phyloP scores from a whole-genome alignment of 2,329 filamentous ascomycete genomes.

The Talaromyces pinophilus region DNA sequence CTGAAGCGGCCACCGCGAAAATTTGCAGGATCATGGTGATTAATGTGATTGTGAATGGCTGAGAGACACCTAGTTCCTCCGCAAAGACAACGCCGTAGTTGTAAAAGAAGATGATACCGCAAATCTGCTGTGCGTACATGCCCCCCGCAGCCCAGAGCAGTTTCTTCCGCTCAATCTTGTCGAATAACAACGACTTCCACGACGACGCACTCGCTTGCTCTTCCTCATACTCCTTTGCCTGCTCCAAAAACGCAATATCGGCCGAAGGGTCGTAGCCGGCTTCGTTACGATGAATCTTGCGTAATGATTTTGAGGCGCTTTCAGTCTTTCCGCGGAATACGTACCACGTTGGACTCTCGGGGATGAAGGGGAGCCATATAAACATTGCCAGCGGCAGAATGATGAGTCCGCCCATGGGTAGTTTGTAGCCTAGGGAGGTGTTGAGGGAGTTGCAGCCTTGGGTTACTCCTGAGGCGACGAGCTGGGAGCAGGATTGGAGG shows the following conservation, averaged over 20 bases:
- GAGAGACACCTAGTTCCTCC: conserved; percentile 6
- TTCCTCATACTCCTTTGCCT: not conserved
- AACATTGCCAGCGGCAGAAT: too few relatives aligned
- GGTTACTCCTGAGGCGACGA: too few relatives aligned
- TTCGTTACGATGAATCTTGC: conserved; percentile 7
- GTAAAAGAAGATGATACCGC: conserved; percentile 17
- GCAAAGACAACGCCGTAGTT: conserved; percentile 16
- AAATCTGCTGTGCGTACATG: conserved; percentile 16
- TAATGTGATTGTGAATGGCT: conserved; percentile 9
- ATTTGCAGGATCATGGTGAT: conserved; percentile 18
- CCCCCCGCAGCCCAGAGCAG: conserved; percentile 9
- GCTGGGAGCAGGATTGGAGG: too few relatives aligned
- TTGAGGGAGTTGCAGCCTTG: too few relatives aligned
- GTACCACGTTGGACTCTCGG: conserved; percentile 17
- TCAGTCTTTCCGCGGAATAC: not conserved
- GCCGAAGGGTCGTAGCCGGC: conserved; percentile 2
- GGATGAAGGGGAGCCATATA: conserved; percentile 12
- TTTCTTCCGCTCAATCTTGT: conserved; percentile 14
- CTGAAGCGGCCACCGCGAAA: conserved; percentile 8
- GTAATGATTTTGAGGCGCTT: conserved; percentile 1
- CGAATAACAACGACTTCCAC: conserved; percentile 11
- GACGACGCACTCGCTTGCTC: conserved; percentile 10
- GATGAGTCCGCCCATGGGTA: too few relatives aligned
- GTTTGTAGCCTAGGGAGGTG: too few relatives aligned
- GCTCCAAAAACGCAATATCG: conserved; percentile 7